These are phyloP conservation scores for Pilatotrama ljubarskyi DNA, from an alignment of 768 basidiomycete species.

Conservation along the genomic window DNA sequence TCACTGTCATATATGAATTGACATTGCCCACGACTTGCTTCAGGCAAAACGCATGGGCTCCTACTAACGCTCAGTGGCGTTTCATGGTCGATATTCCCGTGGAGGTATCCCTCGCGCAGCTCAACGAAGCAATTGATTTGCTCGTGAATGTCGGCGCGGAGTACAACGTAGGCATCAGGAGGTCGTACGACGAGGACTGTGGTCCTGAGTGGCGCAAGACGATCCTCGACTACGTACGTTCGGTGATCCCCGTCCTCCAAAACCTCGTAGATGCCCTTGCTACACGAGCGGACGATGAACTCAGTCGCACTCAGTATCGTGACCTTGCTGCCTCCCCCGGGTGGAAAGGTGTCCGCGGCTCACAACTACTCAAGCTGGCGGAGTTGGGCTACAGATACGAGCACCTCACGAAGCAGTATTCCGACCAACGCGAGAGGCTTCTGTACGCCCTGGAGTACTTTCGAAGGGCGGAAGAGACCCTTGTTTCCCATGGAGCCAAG, in stretches of 20 bases:
- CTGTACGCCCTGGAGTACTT: conserved; percentile 21
- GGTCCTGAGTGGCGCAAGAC: not conserved
- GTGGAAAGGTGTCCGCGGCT: not conserved
- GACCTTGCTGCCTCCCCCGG: not conserved
- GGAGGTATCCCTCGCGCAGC: conserved; percentile 27
- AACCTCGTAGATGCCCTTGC: conserved; percentile 22
- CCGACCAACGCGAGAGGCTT: conserved; percentile 28
- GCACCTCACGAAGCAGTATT: conserved; percentile 8
- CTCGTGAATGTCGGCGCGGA: conserved; percentile 32
- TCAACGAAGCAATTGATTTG: conserved; percentile 31
- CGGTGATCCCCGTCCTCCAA: conserved; percentile 1
- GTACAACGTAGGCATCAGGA: conserved; percentile 14
- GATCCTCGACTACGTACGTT: conserved; percentile 28
- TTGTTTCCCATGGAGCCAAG: conserved; percentile 41
- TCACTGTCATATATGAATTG: too few relatives aligned
- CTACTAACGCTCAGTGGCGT: not conserved
- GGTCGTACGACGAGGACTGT: not conserved
- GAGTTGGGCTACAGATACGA: not conserved
- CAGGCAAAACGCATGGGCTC: not conserved
- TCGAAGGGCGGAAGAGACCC: conserved; percentile 35
- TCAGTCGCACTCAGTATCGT: not conserved
- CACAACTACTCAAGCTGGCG: not conserved
- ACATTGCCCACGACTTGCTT: not conserved
- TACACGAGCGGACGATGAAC: not conserved
- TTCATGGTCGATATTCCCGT: conserved; percentile 23